A percentile compares a stretch with the other conserved stretches of the same genome.
phyloP scores from a whole-genome alignment of 768 basidiomycete species.

The Trametopsis cervina region DNA sequence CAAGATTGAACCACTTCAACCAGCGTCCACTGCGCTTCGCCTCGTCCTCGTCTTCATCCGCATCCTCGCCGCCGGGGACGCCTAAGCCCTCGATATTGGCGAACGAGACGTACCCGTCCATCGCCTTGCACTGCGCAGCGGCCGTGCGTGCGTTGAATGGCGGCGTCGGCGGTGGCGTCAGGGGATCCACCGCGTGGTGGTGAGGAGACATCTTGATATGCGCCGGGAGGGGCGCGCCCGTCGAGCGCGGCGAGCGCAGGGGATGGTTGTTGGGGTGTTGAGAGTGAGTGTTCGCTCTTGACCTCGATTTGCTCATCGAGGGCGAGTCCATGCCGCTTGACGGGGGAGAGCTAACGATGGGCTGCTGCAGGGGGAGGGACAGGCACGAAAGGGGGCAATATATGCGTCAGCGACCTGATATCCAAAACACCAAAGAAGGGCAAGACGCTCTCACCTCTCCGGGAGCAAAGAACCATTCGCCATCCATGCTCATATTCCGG shows the following conservation, averaged over 20 bases:
- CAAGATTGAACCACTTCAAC: conserved; percentile 13
- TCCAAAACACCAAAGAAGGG: neutral
- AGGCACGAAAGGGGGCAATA: neutral
- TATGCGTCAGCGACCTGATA: neutral
- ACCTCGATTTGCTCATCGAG: conserved; percentile 6
- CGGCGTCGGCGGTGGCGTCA: conserved; percentile 29
- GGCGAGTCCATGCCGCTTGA: conserved; percentile 7
- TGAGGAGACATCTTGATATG: conserved; percentile 3
- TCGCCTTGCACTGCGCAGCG: conserved; percentile 45
- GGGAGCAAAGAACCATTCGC: conserved; percentile 21
- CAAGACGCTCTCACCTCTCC: conserved; percentile 9
- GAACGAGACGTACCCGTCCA: conserved; percentile 65
- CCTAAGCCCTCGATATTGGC: conserved; percentile 62
- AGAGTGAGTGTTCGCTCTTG: conserved; percentile 2
- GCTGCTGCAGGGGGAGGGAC: neutral
- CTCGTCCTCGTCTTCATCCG: conserved; percentile 20
- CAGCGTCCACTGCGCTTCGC: conserved; percentile 16
- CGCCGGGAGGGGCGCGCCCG: conserved; percentile 10
- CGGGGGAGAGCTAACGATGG: neutral
- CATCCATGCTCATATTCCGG: conserved; percentile 23
- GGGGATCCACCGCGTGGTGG: conserved; percentile 12
- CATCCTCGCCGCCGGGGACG: conserved; percentile 41
- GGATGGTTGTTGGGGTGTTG: neutral
- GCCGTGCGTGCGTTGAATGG: conserved; percentile 60
- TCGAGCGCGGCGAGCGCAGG: conserved; percentile 10